A percentile compares a stretch with the other conserved stretches of the same genome.
phyloP scores from a whole-genome alignment of 2,329 filamentous ascomycete genomes.

The Epichloe hybrida region DNA sequence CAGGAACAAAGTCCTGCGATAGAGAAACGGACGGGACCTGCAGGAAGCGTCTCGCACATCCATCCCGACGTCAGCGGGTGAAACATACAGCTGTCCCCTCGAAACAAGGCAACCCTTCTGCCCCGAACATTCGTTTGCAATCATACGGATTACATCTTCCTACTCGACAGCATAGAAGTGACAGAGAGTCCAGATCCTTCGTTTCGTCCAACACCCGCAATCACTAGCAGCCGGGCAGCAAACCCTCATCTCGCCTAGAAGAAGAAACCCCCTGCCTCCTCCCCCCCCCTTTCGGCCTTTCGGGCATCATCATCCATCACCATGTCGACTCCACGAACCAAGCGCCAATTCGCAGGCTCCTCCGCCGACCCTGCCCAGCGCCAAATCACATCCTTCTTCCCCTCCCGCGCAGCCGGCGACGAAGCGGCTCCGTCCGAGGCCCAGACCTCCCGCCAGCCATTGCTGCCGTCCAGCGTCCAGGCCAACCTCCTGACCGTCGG shows the following conservation, averaged over 20 bases:
- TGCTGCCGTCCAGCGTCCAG: constrained; percentile 54
- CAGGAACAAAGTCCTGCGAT: neutral
- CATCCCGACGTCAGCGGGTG: neutral
- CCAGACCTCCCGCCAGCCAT: constrained; percentile 23
- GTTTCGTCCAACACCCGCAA: neutral
- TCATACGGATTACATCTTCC: too few species aligned
- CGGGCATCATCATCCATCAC: constrained; percentile 4
- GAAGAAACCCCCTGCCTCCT: too few species aligned
- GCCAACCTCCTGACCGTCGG: constrained; percentile 80
- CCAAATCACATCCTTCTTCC: constrained; percentile 53
- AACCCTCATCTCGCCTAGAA: neutral
- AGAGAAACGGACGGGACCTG: neutral
- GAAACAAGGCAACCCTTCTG: neutral
- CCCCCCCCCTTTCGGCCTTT: too few species aligned
- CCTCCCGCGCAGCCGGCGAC: constrained; percentile 25
- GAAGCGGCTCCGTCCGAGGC: constrained; percentile 13
- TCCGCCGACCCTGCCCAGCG: constrained; percentile 44
- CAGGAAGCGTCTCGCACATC: neutral
- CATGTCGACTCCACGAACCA: constrained; percentile 42
- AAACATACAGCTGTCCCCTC: neutral
- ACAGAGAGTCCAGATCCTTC: too few species aligned
- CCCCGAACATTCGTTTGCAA: too few species aligned
- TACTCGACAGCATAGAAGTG: too few species aligned
- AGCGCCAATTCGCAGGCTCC: constrained; percentile 48
- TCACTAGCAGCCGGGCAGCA: neutral